Base-by-base conservation (phyloP, 2,329 filamentous ascomycete genomes). In the Colletotrichum gloeosporioides region DNA sequence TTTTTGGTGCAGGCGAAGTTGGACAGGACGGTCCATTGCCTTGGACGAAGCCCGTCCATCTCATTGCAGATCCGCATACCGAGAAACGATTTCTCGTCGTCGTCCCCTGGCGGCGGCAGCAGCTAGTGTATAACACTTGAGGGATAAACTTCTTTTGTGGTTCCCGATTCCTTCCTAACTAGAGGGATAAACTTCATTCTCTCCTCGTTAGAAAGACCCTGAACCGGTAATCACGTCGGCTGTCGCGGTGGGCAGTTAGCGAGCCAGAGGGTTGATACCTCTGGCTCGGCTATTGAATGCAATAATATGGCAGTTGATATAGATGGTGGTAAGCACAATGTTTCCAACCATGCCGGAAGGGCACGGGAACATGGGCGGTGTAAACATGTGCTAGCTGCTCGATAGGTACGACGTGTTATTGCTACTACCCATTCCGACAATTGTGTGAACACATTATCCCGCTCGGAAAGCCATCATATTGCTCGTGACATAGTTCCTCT, bases 1-100 rank as follows among this genome's bases (percentile, higher is more conserved):
- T 70, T 70, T 69, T 55, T 53, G 68, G 25, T 53, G n/a, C 68
- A 63, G 68, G 55, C 67, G 13, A 62, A 39, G 62, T 73, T 76
- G 73, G 73, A 36, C 25, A 34, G 44, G 34, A 49, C 32, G 70
- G n/a, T 8, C 34, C 27, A 8, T 66, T 63, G 55, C 27, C 69
- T 57, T 73, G 70, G 64, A 31, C 69, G 36, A 12, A 32, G 53
- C 32, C 15, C n/a, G 29, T n/a, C 32, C 59, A 15, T 53, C n/a
- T 53, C 13, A 53, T 22, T 68, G 73, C 62, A 67, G 69, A 73
- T 73, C 70, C 32, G 36, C 57, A 64, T 76, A 29, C 49, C n/a
- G 29, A 44, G 25, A 61, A 53, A 63, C 15, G 32, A 31, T 55
- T 68, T 9, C 44, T 53, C 18, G 9, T 44, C 39, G 18, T 18